Evolutionary conservation across 345 rosid species (phyloP), one percentile per base, ranked within the genome.

Genomic region (Ceriops zippeliana): DNA sequence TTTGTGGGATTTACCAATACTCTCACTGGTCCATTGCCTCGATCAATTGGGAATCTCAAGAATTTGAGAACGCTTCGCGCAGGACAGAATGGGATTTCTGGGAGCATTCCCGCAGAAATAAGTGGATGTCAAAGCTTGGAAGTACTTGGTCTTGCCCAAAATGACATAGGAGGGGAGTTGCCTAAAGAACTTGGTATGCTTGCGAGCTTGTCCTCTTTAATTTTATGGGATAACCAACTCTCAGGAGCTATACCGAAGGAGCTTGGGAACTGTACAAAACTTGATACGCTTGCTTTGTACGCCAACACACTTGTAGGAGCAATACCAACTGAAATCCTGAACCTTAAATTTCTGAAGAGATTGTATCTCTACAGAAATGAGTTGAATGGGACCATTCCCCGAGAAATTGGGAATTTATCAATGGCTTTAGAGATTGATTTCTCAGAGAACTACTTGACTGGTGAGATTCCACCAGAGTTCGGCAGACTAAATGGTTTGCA

Each of bases 61-160:
- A 79, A 78, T 71, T 83, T 89, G 58, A 65, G 73, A 72, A 80
- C 85, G 5, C 75, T 91, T 20, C 83, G 91, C 62, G 97, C 95
- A 58, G 97, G 92, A 26, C 77, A 80, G 67, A 91, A 91, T 49
- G 69, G 59, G 6, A 78, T 91, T 52, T 87, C 92, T 5, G 97
- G 97, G 52, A 73, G 82, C 65, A 86, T 91, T 67, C 97, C 96
- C 2, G 65, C 83, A 1, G 91, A 86, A 67, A 89, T 91, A 67
- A 75, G 90, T 70, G 82, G 87, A 52, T 91, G 97, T 63, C 81
- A 71, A 73, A 86, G 86, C 76, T 70, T 91, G 63, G 65, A 83
- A 86, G 77, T 89, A 71, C 81, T 91, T 70, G 97, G 97, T 59
- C 79, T 89, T 75, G 90, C 97, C 28, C 96, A 91, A 75, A 89